Evolutionary conservation across 1,284 basidiomycete species (phyloP), one percentile per base, ranked within the genome.

Genomic region (Sporisorium reilianum): DNA sequence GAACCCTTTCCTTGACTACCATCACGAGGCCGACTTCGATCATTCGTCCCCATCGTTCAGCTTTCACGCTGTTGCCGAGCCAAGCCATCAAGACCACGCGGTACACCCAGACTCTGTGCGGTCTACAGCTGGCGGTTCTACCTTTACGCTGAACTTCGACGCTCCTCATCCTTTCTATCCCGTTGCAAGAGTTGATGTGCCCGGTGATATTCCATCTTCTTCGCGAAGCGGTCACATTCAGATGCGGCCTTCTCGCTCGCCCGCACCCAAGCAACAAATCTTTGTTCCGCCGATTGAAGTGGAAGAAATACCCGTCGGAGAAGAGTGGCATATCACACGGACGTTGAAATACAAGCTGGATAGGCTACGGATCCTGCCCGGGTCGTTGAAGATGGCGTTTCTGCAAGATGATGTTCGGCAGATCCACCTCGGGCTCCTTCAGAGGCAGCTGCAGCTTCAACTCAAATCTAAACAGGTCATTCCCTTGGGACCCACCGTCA

Each of bases 341-440:
- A 44, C 23, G 16, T n/a, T 64, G 6, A 8, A 30, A 16, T 49
- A 42, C 30, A 54, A 52, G n/a, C 42, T 64, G n/a, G 38, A 26
- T 5, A 26, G 46, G 16, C 20, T 51, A 3, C 32, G 54, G 9
- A n/a, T 55, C 18, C 28, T 46, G 4, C 55, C 55, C 5, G 10
- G 14, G 1, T n/a, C 32, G 7, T 25, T 56, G 2, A 11, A 25
- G 4, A 28, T 58, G 5, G 14, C 34, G 9, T 18, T 40, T 2
- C 40, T 38, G 0, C 9, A 44, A 9, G 1, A 16, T 4, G 53
- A 44, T 5, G 41, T 30, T 14, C 48, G 25, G 2, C 36, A n/a
- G 10, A 18, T 30, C 12, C 64, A 61, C n/a, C 34, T 61, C 16
- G 25, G 14, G 0, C 16, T 67, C 1, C 54, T 67, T 16, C 54